Percentiles rank a stretch among this genome's conserved stretches.
These are phyloP conservation scores for Huntiella bhutanensis DNA, from an alignment of 2,329 filamentous ascomycete species.

Conservation along the genomic window DNA sequence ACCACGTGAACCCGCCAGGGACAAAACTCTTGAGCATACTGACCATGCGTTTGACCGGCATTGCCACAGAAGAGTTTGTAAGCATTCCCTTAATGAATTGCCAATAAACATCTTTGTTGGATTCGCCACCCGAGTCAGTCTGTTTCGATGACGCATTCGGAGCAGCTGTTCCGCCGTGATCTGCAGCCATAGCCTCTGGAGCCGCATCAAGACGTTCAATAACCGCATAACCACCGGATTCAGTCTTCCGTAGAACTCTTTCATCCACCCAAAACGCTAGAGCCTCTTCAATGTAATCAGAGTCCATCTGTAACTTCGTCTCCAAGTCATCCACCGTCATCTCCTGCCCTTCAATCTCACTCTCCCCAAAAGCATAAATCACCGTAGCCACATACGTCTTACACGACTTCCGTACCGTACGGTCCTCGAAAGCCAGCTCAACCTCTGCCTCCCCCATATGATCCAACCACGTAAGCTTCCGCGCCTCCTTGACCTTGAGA, in stretches of 20 bases:
- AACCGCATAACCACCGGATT: slow-evolving; percentile 42
- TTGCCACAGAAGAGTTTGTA: slow-evolving; percentile 65
- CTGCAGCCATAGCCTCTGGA: neutral
- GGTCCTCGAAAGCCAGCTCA: slow-evolving; percentile 66
- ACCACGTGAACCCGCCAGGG: slow-evolving; percentile 73
- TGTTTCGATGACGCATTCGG: slow-evolving; percentile 11
- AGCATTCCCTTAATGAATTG: slow-evolving; percentile 91
- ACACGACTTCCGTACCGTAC: slow-evolving; percentile 52
- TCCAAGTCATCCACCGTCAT: slow-evolving; percentile 30
- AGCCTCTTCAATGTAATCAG: slow-evolving; percentile 47
- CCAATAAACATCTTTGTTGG: slow-evolving; percentile 51
- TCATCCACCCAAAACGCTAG: slow-evolving; percentile 55
- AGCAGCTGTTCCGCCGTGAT: neutral
- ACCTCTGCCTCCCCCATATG: slow-evolving; percentile 64
- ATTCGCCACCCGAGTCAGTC: slow-evolving; percentile 15
- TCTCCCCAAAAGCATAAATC: slow-evolving; percentile 51
- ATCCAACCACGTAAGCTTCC: slow-evolving; percentile 78
- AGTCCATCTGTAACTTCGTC: slow-evolving; percentile 49
- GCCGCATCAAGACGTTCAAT: slow-evolving; percentile 38
- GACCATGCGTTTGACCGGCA: slow-evolving; percentile 62
- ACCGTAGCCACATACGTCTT: slow-evolving; percentile 75
- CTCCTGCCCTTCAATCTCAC: slow-evolving; percentile 21
- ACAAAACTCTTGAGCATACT: slow-evolving; percentile 95
- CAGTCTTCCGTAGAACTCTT: slow-evolving; percentile 40
- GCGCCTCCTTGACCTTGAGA: slow-evolving; percentile 58